phyloP scores from a whole-genome alignment of 2,329 filamentous ascomycete genomes.

The Ascosphaera apis region DNA sequence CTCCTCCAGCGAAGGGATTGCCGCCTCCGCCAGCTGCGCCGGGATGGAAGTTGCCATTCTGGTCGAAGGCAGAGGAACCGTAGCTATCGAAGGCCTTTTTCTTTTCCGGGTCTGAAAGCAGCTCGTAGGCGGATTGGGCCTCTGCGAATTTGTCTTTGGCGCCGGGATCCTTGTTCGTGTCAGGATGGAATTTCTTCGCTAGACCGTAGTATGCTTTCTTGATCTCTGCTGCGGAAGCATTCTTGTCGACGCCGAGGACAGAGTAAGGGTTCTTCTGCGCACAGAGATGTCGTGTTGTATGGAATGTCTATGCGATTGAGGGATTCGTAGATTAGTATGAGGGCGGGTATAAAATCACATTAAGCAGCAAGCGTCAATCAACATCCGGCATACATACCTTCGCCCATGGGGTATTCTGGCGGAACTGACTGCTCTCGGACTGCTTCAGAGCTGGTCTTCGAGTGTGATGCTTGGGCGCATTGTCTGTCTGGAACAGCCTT shows the following conservation, averaged over 20 bases:
- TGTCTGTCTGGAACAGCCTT: too few species aligned
- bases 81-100: slow-evolving; percentile 80
- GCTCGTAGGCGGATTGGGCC: slow-evolving; percentile 80
- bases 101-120: slow-evolving; percentile 82
- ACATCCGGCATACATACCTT: too few species aligned
- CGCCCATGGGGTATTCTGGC: too few species aligned
- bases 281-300: slow-evolving; percentile 34
- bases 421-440: too few species aligned
- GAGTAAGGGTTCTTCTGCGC: slow-evolving; percentile 77
- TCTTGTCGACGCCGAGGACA: slow-evolving; percentile 61
- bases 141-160: slow-evolving; percentile 91
- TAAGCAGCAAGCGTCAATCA: too few species aligned
- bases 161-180: slow-evolving; percentile 86
- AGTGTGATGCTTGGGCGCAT: too few species aligned
- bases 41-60: slow-evolving; percentile 54
- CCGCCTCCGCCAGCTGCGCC: slow-evolving; percentile 33
- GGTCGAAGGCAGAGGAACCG: slow-evolving; percentile 52
- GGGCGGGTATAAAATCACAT: too few species aligned
- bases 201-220: slow-evolving; percentile 97
- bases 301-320: slow-evolving; percentile 23
- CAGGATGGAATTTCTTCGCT: slow-evolving; percentile 92
- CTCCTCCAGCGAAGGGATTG: slow-evolving; percentile 32
- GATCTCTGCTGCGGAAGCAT: slow-evolving; percentile 64
- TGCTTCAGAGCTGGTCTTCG: too few species aligned
- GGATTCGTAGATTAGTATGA: too few species aligned